Evolutionary conservation across 2,329 filamentous ascomycete genomes (phyloP).

Genomic region (Shiraia bambusicola): DNA sequence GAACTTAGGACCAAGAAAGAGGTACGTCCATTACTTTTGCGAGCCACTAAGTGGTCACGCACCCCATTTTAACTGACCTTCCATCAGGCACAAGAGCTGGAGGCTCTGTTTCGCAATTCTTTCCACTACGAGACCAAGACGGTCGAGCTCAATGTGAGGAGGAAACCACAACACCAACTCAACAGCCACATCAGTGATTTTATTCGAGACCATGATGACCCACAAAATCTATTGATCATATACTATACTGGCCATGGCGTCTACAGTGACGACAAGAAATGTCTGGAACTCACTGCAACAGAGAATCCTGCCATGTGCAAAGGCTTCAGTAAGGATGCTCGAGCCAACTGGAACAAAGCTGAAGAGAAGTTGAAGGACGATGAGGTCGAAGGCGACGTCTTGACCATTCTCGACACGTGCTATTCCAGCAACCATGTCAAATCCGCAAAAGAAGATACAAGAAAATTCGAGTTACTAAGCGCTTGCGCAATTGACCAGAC

Average conservation of each 20-base stretch:
- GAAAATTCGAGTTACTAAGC: slow-evolving; percentile 38
- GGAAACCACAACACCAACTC: slow-evolving; percentile 41
- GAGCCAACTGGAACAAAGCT: slow-evolving; percentile 39
- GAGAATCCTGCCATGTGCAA: slow-evolving; percentile 12
- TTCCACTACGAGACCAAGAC: slow-evolving; percentile 36
- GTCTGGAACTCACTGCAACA: slow-evolving; percentile 30
- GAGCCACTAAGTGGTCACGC: background rate
- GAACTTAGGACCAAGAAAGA: slow-evolving; percentile 38
- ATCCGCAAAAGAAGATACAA: slow-evolving; percentile 21
- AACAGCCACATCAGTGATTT: slow-evolving; percentile 30
- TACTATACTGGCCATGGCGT: slow-evolving; percentile 46
- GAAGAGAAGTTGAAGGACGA: slow-evolving; percentile 32
- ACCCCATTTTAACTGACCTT: background rate
- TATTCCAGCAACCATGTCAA: slow-evolving; percentile 41
- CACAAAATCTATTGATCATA: slow-evolving; percentile 39
- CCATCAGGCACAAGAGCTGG: slow-evolving; percentile 32
- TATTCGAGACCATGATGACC: slow-evolving; percentile 31
- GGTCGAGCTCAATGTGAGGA: slow-evolving; percentile 35
- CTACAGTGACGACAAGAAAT: slow-evolving; percentile 22
- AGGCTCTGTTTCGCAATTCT: slow-evolving; percentile 26
- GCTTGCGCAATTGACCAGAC: slow-evolving; percentile 31
- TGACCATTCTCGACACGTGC: slow-evolving; percentile 45
- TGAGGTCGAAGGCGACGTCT: slow-evolving; percentile 36
- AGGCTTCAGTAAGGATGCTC: slow-evolving; percentile 27
- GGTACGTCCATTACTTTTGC: slow-evolving; percentile 19